Base-by-base conservation (phyloP, 2,329 filamentous ascomycete species). In the Botrytis sinoallii region DNA sequence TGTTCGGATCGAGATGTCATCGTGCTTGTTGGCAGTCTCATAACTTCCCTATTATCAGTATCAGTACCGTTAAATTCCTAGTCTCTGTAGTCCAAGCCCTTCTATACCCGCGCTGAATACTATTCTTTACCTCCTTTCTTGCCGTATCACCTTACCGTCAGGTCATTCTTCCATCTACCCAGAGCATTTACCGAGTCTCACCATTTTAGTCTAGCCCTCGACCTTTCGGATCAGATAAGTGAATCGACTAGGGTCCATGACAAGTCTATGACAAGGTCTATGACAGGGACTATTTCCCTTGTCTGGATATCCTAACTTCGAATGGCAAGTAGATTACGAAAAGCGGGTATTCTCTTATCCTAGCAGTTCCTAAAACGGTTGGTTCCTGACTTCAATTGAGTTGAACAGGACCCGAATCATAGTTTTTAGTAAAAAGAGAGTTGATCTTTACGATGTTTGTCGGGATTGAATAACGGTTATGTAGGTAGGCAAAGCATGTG, bases 191-290 rank as follows among this genome's bases (percentile, higher is more conserved):
- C 44, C 61, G 40, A 64, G 14, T 38, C 20, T 35, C 46, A 32
- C 14, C 44, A 48, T n/a, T 48, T 20, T 14, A 52, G 32, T 4
- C 32, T 32, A 32, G 44, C 44, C 64, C 46, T 52, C 25, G 20
- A n/a, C 25, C 32, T 25, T 40, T 52, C 44, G 64, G 64, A 52
- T 67, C 64, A 52, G 64, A 67, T 67, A 67, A 67, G 64, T n/a
- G 9, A 66, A n/a, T 46, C 63, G 42, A 48, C 63, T 25, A 29
- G 35, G 48, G 48, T 14, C 35, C 38, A 42, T n/a, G 59, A n/a
- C 25, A 55, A n/a, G 12, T n/a, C 25, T 6, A 55, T 7, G 25
- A n/a, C 48, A 52, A n/a, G 48, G 48, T 16, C 48, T 7, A 52
- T 16, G 48, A 55, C 48, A 55, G 25, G 48, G 48, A 55, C 48